A percentile compares a stretch with the other conserved stretches of the same genome.
Conservation (phyloP, 2,329 filamentous ascomycete species). For the Colletotrichum tropicale region DNA sequence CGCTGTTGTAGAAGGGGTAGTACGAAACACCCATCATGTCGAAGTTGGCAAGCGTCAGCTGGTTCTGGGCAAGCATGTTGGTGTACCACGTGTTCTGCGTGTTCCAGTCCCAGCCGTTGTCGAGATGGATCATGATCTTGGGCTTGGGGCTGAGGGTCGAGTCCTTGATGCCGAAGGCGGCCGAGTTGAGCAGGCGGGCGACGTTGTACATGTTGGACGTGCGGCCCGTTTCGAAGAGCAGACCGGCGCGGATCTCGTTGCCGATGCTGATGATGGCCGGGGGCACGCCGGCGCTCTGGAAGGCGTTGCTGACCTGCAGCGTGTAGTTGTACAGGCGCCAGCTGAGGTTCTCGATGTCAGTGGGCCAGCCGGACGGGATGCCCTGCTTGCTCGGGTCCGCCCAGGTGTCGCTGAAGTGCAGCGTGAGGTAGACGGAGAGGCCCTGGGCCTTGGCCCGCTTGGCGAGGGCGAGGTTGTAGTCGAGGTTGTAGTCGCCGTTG, state of each 20-base stretch:
- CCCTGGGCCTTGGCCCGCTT: constrained; percentile 68
- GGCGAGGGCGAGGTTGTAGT: constrained; percentile 73
- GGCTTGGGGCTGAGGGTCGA: constrained; percentile 60
- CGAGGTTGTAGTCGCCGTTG: constrained; percentile 69
- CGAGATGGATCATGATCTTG: constrained; percentile 76
- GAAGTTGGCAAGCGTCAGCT: constrained; percentile 59
- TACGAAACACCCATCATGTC: constrained; percentile 76
- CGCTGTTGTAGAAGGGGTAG: constrained; percentile 72
- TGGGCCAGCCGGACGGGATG: constrained; percentile 69
- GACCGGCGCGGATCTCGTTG: constrained; percentile 72
- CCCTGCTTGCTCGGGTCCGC: constrained; percentile 69
- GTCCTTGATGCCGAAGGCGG: constrained; percentile 67
- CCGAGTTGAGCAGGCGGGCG: constrained; percentile 67
- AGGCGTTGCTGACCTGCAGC: constrained; percentile 62
- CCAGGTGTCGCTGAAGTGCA: constrained; percentile 75
- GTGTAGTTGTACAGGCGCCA: constrained; percentile 75
- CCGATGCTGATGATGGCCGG: constrained; percentile 72
- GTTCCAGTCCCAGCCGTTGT: constrained; percentile 76
- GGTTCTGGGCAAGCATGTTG: constrained; percentile 55
- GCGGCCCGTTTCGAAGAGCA: constrained; percentile 69
- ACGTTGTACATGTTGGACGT: constrained; percentile 63
- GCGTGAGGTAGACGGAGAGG: constrained; percentile 63
- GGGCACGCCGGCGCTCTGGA: constrained; percentile 57
- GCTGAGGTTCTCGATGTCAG: constrained; percentile 60
- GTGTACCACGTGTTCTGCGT: constrained; percentile 71